Evolutionary conservation across 345 rosid genomes (phyloP), one percentile per base, ranked within the genome.

Genomic region (Salix brachista): DNA sequence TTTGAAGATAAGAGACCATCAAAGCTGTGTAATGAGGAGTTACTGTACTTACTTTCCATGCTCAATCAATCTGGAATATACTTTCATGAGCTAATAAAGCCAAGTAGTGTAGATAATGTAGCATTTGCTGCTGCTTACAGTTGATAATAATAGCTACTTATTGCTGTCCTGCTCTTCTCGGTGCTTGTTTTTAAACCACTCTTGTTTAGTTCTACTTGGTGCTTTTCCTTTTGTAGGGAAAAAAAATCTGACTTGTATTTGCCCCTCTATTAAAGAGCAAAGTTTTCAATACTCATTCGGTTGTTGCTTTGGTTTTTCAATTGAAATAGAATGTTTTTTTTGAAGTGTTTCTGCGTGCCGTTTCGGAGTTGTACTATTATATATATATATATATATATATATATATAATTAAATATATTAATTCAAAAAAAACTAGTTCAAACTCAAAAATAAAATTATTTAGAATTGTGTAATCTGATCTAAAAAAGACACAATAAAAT

Each of bases 1-100:
- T 92, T 87, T 42, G 88, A 85, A 80, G 90, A 90, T n/a, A 92
- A 91, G 87, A 92, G 98, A 81, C 92, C 98, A 65, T 87, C 90
- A 1, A 93, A 92, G 86, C 83, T 93, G 73, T 85, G 85, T 56
- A 90, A 88, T 56, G 87, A 77, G 60, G 87, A 93, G 74, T 81
- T 96, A 13, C 77, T 93, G 68, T 84, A 78, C 79, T 79, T 96
- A 82, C 92, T 93, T 17, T 86, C 89, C 65, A 74, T 82, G 80
- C 85, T 96, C 65, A 92, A 96, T 84, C 85, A 83, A 80, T 84
- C 89, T 73, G 98, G 97, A 48, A 79, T 92, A 1, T 87, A 73
- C 80, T 96, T 93, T 77, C 94, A 85, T 74, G 69, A 82, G 70
- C 76, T 39, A 64, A 72, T 80, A 26, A 72, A 69, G 52, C 76